phyloP scores from a whole-genome alignment of 2,329 filamentous ascomycete genomes.

The Trichocomaceae sp. region DNA sequence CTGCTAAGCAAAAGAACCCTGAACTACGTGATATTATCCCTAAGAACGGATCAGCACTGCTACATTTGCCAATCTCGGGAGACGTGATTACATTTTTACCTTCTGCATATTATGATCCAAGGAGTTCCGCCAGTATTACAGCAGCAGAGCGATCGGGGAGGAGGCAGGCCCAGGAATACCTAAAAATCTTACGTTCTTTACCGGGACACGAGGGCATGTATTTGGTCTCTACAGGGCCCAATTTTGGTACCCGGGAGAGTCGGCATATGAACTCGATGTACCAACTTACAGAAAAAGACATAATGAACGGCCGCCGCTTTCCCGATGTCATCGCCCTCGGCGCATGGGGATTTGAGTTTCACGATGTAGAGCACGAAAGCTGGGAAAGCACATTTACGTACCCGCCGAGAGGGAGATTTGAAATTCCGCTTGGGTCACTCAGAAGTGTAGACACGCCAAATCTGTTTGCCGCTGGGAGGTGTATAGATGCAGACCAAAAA shows the following conservation, averaged over 20 bases:
- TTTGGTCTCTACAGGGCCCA: neutral
- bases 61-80: neutral
- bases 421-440: neutral
- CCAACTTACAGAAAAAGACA: neutral
- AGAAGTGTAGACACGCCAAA: neutral
- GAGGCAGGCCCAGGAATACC: neutral
- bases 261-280: conserved; percentile 1
- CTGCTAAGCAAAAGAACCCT: neutral
- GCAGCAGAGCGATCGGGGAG: neutral
- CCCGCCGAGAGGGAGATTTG: neutral
- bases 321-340: neutral
- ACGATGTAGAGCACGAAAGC: neutral
- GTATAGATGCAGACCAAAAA: neutral
- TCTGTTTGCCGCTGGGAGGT: neutral
- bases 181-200: neutral
- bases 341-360: neutral
- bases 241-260: neutral
- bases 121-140: neutral
- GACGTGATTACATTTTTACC: neutral
- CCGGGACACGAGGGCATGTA: conserved; percentile 1
- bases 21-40: neutral
- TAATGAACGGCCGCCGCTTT: neutral
- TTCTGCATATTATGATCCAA: neutral
- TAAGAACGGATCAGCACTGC: neutral
- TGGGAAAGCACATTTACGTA: neutral